phyloP scores from a whole-genome alignment of 2,329 filamentous ascomycete species.

The Stagonosporopsis chrysanthemi region DNA sequence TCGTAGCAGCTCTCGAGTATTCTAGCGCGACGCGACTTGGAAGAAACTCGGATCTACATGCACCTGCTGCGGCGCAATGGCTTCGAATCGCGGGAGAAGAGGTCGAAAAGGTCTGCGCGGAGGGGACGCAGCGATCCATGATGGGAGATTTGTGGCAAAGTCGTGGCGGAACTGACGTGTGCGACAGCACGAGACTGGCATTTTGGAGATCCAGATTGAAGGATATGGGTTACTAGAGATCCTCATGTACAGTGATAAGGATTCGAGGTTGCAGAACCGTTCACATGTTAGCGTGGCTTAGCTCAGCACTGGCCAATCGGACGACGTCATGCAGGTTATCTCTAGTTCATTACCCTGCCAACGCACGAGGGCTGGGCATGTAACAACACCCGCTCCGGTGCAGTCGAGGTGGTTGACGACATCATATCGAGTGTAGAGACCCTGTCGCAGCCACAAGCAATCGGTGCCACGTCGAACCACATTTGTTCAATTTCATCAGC shows the following conservation, averaged over 20 bases:
- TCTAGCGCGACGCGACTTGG: slow-evolving; percentile 1
- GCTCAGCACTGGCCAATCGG: slow-evolving; percentile 13
- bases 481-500: background rate
- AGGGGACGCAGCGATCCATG: background rate
- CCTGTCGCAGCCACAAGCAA: slow-evolving; percentile 10
- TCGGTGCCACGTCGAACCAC: slow-evolving; percentile 11
- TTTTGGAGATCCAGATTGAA: slow-evolving; percentile 3
- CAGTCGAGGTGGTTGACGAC: slow-evolving; percentile 16
- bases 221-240: background rate
- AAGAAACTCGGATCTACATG: slow-evolving; percentile 10
- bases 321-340: slow-evolving; percentile 17
- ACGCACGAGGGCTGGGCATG: slow-evolving; percentile 14
- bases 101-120: slow-evolving; percentile 8
- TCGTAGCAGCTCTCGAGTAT: slow-evolving; percentile 10
- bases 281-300: slow-evolving; percentile 6
- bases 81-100: slow-evolving; percentile 11
- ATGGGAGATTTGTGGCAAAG: slow-evolving; percentile 7
- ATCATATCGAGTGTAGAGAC: slow-evolving; percentile 10
- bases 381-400: slow-evolving; percentile 13
- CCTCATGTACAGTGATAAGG: background rate
- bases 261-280: slow-evolving; percentile 5
- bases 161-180: background rate
- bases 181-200: slow-evolving; percentile 4
- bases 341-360: slow-evolving; percentile 12
- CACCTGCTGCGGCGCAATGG: slow-evolving; percentile 18